Percentiles rank a stretch among this genome's conserved stretches.
These are phyloP conservation scores for Phytophthora pinifolia DNA, from an alignment of 352 stramenopile species.

Conservation along the genomic window DNA sequence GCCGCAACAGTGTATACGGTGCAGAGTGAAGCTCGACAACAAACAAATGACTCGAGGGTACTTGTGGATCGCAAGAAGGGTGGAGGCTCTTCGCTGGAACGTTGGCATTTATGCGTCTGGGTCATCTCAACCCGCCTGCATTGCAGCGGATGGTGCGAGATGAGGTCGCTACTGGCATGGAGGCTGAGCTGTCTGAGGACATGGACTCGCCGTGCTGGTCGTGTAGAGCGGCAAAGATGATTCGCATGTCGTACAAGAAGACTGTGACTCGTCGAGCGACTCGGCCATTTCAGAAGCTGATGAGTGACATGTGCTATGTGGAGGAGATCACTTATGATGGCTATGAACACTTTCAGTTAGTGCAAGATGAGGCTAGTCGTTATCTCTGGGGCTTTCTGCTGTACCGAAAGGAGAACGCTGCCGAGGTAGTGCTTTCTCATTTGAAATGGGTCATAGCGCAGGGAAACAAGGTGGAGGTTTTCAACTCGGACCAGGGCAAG, in stretches of 20 bases:
- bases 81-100: no score
- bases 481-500: constrained; percentile 8
- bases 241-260: constrained; percentile 1
- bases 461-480: constrained; percentile 1
- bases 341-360: constrained; percentile 4
- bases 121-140: no score
- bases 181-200: neutral
- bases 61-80: no score
- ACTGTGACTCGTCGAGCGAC: neutral
- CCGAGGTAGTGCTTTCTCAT: neutral
- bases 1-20: no score
- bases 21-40: no score
- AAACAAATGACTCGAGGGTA: no score
- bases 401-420: neutral
- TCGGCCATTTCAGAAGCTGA: neutral
- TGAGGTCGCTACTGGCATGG: no score
- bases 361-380: constrained; percentile 3
- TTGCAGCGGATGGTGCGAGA: no score
- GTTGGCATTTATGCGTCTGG: no score
- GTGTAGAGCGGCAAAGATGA: constrained; percentile 2
- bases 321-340: neutral
- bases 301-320: constrained; percentile 3
- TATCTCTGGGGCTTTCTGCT: constrained; percentile 1
- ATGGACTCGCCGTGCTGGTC: neutral
- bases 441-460: neutral